Base-by-base conservation (phyloP, 2,329 filamentous ascomycete species). In the Penicillium sumatraense region DNA sequence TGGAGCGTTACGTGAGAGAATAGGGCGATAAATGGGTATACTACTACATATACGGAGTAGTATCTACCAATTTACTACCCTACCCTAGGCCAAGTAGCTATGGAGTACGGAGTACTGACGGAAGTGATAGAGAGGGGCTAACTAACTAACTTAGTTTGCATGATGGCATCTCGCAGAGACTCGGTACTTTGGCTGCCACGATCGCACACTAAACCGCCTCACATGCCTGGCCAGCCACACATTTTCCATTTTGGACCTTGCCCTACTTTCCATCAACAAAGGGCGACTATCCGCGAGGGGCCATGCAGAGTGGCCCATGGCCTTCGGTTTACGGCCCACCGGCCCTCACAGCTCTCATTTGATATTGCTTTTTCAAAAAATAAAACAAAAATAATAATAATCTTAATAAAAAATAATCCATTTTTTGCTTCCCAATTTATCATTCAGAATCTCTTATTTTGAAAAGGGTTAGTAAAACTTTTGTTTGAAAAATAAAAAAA, bases 161-260 rank as follows among this genome's bases (percentile, higher is more conserved):
- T 41, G 38, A 45, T n/a, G 20, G 9, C 41, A 29, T 29, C 23
- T 3, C 16, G 24, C 41, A 27, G 40, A 29, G 41, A 29, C 41
- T 45, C 41, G 41, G 41, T 45, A 45, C 41, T 27, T 40, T 40
- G 26, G 26, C 49, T 62, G 58, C 61, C 61, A 64, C 62, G 62
- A 61, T 60, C 56, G 42, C 51, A 56, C 49, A 54, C 56, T 59
- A 60, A 57, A 45, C 54, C 55, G 58, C 61, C 63, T 65, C 61
- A 65, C 63, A 65, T 65, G 63, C 63, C 40, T 44, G 40, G 40
- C 40, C 63, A 63, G 60, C 61, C 59, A 56, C 57, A 60, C 53
- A 60, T 58, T 49, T 60, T 55, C 61, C 57, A 55, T n/a, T n/a
- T n/a, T n/a, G n/a, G n/a, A n/a, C n/a, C n/a, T n/a, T n/a, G n/a